Evolutionary conservation across 805 yeast genomes (phyloP).

Genomic region (Grigorovia humatica): DNA sequence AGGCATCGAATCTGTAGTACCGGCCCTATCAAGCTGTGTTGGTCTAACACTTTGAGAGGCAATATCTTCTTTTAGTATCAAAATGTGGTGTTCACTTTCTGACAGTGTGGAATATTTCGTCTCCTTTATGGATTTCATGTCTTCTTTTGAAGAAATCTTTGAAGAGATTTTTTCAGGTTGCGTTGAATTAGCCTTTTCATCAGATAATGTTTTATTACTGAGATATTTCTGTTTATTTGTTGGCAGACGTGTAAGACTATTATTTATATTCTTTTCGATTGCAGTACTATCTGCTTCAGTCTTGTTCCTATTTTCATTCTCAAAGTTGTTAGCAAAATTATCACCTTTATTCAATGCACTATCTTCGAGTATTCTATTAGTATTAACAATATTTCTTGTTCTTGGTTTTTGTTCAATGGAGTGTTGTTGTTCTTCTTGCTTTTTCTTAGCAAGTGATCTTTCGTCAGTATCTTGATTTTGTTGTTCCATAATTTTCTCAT

Average conservation of each 20-base stretch:
- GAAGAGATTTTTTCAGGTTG: not conserved
- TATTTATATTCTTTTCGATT: not conserved
- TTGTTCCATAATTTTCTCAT: constrained; percentile 4
- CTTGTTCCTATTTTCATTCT: not conserved
- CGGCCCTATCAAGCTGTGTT: too few species aligned
- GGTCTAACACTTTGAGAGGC: too few species aligned
- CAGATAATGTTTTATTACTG: too few species aligned
- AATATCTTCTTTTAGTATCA: too few species aligned
- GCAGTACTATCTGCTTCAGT: not conserved
- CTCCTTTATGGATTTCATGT: not conserved
- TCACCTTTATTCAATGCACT: not conserved
- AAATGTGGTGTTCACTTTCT: not conserved
- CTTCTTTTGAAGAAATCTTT: not conserved
- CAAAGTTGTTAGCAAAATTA: not conserved
- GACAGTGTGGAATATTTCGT: not conserved
- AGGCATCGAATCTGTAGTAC: too few species aligned
- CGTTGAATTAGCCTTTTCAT: not conserved
- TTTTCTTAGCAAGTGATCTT: not conserved
- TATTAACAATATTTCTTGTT: not conserved
- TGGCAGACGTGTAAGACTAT: not conserved
- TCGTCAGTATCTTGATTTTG: not conserved
- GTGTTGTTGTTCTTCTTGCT: not conserved
- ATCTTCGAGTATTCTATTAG: not conserved
- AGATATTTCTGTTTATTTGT: not conserved
- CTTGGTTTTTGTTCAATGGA: not conserved